Evolutionary conservation across 2,329 filamentous ascomycete genomes (phyloP), one percentile per base, ranked within the genome.

Genomic region (Tolypocladium capitatum): DNA sequence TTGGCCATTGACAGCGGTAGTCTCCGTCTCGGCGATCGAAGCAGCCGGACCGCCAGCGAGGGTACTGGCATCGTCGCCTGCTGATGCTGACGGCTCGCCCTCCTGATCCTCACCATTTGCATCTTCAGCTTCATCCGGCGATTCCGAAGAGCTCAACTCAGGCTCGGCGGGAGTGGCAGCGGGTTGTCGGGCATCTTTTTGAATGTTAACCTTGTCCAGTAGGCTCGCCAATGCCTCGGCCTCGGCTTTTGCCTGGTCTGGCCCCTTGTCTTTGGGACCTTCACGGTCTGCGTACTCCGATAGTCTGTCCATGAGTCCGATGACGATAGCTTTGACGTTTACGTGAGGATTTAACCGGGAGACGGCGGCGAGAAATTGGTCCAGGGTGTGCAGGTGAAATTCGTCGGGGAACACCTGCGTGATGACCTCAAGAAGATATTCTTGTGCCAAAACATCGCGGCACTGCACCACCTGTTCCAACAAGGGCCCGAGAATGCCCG

Each of bases 321-420:
- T 96, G 10, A 98, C 91, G 49, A 98, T 98, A 43, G 86, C 86
- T 70, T 98, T 98, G 68, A 98, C 83, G 56, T 98, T 95, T 59
- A 98, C 92, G 60, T 97, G 87, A 0, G 91, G 92, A 59, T 98
- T 96, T 34, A 98, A 74, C 49, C 91, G 78, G 14, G 91, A 88
- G 32, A 95, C 94, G 7, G 92, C 92, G 9, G 85, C 92, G 32
- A 98, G 80, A 63, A 98, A 87, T 62, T 96, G 85, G 61, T 97
- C 92, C 31, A 98, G 78, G 0, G 92, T 98, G 63, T 98, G 90
- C 21, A 98, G 79, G 66, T 98, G 94, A 64, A 91, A 98, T 62
- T 98, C 92, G 67, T 98, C 92, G 1, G 92, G 92, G 71, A 98
- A 98, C 46, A 97, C 92, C 66, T 98, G 94, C 5, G 91, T 98